Percentiles rank a stretch among this genome's conserved stretches.
Conservation (phyloP, 768 basidiomycete species). For the Suillus ampliporus region DNA sequence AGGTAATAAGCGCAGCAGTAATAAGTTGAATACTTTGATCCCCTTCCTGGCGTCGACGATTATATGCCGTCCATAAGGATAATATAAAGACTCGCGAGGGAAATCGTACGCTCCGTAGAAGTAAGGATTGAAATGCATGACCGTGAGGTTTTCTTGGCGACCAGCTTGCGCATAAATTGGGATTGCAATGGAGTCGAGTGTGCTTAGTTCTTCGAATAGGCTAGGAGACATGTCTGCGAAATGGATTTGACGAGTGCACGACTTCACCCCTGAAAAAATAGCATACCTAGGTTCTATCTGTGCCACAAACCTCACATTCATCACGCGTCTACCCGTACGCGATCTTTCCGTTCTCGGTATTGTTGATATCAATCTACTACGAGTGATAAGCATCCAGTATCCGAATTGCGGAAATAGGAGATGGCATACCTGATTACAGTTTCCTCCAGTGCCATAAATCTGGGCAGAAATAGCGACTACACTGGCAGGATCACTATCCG, state of each 20-base stretch:
- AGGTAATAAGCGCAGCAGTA: constrained; percentile 9
- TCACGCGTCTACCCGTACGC: constrained; percentile 59
- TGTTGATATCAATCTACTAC: constrained; percentile 65
- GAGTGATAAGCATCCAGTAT: constrained; percentile 5
- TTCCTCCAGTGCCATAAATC: constrained; percentile 57
- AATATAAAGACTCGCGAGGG: constrained; percentile 4
- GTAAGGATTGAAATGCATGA: no score
- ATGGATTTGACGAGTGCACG: constrained; percentile 7
- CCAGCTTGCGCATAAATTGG: no score
- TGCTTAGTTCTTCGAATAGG: constrained; percentile 58
- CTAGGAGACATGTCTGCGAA: constrained; percentile 67
- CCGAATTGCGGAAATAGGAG: neutral
- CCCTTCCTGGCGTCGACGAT: constrained; percentile 22
- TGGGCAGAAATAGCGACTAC: constrained; percentile 67
- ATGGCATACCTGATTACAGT: constrained; percentile 63
- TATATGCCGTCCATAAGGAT: constrained; percentile 14
- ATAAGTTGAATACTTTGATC: constrained; percentile 17
- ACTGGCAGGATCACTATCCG: constrained; percentile 49
- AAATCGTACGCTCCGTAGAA: neutral
- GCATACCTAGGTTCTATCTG: constrained; percentile 64
- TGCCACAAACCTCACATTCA: constrained; percentile 59
- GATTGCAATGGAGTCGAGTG: constrained; percentile 54
- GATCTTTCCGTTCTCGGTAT: constrained; percentile 55
- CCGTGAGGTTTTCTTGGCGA: no score
- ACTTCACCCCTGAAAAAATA: neutral